Base-by-base conservation (phyloP, 805 yeast genomes). In the Kuraishia hungarica region DNA sequence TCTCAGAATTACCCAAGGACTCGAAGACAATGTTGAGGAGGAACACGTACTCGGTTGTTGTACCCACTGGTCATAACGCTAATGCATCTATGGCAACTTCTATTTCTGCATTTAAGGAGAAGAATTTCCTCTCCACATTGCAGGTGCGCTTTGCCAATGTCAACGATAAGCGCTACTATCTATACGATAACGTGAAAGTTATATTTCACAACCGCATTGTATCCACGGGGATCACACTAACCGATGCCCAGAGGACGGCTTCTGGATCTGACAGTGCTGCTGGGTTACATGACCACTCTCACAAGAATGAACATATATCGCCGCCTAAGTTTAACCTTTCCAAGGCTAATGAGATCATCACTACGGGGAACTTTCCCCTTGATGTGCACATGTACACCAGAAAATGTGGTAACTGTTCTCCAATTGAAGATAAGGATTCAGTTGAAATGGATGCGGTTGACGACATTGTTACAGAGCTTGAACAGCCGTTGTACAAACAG, bases 131-230 rank as follows among this genome's bases (percentile, higher is more conserved):
- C 21, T 61, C 63, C 51, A 67, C 68, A 43, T 52, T 68, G 24
- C 69, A 67, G 57, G 39, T 66, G 46, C 58, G 67, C 46, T 64
- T 67, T 28, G 55, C 65, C 2, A 67, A 65, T 48, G 59, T 60
- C 52, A 59, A 60, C 47, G 64, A 63, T 39, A 64, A 60, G 29
- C 53, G 56, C 21, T 63, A 56, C 51, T 67, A 67, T 50, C 39
- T 70, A 5, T 66, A 61, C 54, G 72, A 67, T 46, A 63, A 67
- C 6, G 55, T 70, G 54, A 67, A 64, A 29, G 55, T 70, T 2
- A 59, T 68, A 22, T 71, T 71, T 56, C 60, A 62, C 48, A 58
- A 62, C 53, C 55, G 59, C 28, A 29, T 51, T 20, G 21, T 52
- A 10, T 15, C 53, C 13, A 24, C 53, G 43, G 35, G 13, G 6